Base-by-base conservation (phyloP, 129 eudicot species). In the Artemisia annua region DNA sequence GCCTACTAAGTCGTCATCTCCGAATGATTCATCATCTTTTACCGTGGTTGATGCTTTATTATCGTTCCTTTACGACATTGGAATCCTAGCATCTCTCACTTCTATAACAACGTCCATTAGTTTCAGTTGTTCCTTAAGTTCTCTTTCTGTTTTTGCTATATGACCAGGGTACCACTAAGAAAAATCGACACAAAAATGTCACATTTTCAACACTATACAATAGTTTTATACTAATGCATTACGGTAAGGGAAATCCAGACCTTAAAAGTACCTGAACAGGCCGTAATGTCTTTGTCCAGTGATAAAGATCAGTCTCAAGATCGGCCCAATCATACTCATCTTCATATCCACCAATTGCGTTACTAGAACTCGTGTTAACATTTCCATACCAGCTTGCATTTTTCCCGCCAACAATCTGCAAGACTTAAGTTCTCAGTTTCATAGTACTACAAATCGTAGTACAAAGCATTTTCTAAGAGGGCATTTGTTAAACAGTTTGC, bases 21-120 rank as follows among this genome's bases (percentile, higher is more conserved):
- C n/a, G n/a, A n/a, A n/a, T n/a, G n/a, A n/a, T n/a, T n/a, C n/a
- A n/a, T n/a, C n/a, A n/a, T n/a, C n/a, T n/a, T n/a, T n/a, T n/a
- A n/a, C n/a, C n/a, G n/a, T n/a, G n/a, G n/a, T n/a, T n/a, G n/a
- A n/a, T n/a, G n/a, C n/a, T n/a, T n/a, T n/a, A n/a, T n/a, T n/a
- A n/a, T n/a, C n/a, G n/a, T n/a, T n/a, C n/a, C n/a, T n/a, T n/a
- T n/a, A n/a, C n/a, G 98, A 90, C 86, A 87, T 64, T 17, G 97
- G 97, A 77, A 93, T 93, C 83, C 97, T 93, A 53, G 91, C 98
- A 77, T 93, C 98, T 73, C 98, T 90, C n/a, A 93, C 97, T 83
- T 93, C 97, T 80, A 93, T 87, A 49, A 93, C 97, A 73, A 93
- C 97, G 77, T 93, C 97, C 97, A 93, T 93, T 77, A 93, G 71